Evolutionary conservation across 108 stramenopile species (phyloP).

Genomic region (Nitzschia sp.): DNA sequence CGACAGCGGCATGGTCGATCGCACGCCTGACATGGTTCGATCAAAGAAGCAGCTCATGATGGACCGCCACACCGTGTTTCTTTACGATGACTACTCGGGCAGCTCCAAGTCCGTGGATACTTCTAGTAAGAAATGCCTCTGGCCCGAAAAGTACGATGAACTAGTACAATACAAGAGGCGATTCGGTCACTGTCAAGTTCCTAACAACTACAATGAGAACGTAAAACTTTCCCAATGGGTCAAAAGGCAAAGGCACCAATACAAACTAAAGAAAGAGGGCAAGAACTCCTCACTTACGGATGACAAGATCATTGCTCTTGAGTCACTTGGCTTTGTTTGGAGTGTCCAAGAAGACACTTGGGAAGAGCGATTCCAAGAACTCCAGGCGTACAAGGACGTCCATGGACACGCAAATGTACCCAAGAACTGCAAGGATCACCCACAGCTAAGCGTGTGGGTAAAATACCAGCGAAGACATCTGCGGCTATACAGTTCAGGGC

Average conservation of each 20-base stretch:
- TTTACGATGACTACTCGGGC: not conserved
- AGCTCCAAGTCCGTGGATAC: not conserved
- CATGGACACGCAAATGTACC: slow-evolving; percentile 38
- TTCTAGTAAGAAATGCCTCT: slow-evolving; percentile 2
- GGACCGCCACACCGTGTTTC: too few species aligned
- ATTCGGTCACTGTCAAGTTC: slow-evolving; percentile 26
- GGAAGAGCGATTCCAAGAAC: slow-evolving; percentile 27
- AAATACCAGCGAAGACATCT: slow-evolving; percentile 44
- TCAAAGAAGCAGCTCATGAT: too few species aligned
- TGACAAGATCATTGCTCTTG: not conserved
- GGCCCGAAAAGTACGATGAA: slow-evolving; percentile 20
- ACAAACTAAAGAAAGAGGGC: slow-evolving; percentile 33
- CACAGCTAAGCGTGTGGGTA: slow-evolving; percentile 46
- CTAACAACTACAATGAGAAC: slow-evolving; percentile 18
- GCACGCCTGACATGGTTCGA: too few species aligned
- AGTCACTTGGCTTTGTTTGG: slow-evolving; percentile 18
- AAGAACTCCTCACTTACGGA: slow-evolving; percentile 11
- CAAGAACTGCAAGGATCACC: slow-evolving; percentile 21
- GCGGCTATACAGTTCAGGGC: slow-evolving; percentile 21
- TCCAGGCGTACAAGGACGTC: slow-evolving; percentile 26
- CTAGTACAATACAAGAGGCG: slow-evolving; percentile 10
- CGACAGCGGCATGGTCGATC: too few species aligned
- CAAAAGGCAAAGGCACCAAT: slow-evolving; percentile 24
- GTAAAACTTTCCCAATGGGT: slow-evolving; percentile 32
- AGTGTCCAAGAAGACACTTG: slow-evolving; percentile 14